Evolutionary conservation across 805 yeast genomes (phyloP).

Genomic region (Lipomyces spencermartinsiae): DNA sequence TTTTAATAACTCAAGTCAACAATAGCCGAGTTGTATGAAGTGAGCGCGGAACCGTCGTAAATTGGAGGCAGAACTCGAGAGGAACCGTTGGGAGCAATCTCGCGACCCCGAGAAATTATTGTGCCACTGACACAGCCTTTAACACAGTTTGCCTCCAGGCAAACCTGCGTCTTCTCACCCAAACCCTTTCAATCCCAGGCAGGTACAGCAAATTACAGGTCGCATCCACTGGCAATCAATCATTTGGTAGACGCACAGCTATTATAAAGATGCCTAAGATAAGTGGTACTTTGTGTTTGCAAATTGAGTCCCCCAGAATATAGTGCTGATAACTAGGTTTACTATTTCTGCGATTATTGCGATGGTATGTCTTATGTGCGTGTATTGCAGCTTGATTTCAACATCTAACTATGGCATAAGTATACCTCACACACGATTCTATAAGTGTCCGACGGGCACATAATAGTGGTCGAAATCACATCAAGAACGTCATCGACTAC

Average conservation of each 20-base stretch:
- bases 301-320: too few relatives aligned
- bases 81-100: not conserved
- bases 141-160: not conserved
- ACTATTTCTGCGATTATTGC: constrained; percentile 74
- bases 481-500: constrained; percentile 72
- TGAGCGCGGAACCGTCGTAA: too few relatives aligned
- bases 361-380: constrained; percentile 50
- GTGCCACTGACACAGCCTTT: not conserved
- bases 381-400: not conserved
- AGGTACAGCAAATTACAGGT: not conserved
- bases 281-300: constrained; percentile 30
- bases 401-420: constrained; percentile 38
- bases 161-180: not conserved
- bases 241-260: not conserved
- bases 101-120: not conserved
- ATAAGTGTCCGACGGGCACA: constrained; percentile 83
- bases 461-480: constrained; percentile 76
- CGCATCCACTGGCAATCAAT: not conserved
- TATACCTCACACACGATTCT: constrained; percentile 87
- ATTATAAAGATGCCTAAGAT: constrained; percentile 41
- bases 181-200: not conserved
- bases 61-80: not conserved
- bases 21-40: not conserved
- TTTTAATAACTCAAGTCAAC: not conserved
- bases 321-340: constrained; percentile 25